Base-by-base conservation (phyloP, 1,284 basidiomycete genomes). In the Cutaneotrichosporon arboriforme region DNA sequence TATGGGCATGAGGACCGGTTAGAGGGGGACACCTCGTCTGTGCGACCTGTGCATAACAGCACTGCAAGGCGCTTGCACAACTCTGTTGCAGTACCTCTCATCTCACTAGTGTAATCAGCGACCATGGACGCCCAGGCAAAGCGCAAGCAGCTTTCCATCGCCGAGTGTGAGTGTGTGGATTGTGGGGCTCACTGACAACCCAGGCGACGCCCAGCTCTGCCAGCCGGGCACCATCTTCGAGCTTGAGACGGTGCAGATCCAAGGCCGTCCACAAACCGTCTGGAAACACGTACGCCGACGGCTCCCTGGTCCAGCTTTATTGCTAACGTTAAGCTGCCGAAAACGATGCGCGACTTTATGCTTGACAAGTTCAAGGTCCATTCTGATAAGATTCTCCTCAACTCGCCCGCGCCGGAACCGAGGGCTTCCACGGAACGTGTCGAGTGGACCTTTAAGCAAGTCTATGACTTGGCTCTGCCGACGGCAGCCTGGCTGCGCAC, bases 231-330 rank as follows among this genome's bases (percentile, higher is more conserved):
- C 60, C 21, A 48, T 64, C 13, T 56, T 71, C 42, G 70, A 73
- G 61, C 64, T 69, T 49, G 65, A 68, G 51, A 58, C 61, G 23
- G 52, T 56, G 15, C 38, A 57, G 4, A 51, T 73, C 8, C 26
- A 64, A 35, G 70, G 68, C 17, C 54, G 58, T 10, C 45, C 43
- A n/a, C 54, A 59, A 5, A 46, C 21, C 42, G 64, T 41, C 51
- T 73, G 69, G 69, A 73, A 71, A 61, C 59, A 68, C 55, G 70
- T 71, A 40, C 44, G 42, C 14, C 46, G 14, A 10, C n/a, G n/a
- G n/a, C n/a, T n/a, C n/a, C n/a, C n/a, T n/a, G n/a, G 7, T 15
- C 36, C n/a, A 13, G 15, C 4, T 37, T 22, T 8, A n/a, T n/a
- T 9, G 39, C 39, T 48, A 14, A 40, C 46, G 39, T 14, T 43